phyloP scores from a whole-genome alignment of 768 basidiomycete genomes.

The Boletellus ananiceps region DNA sequence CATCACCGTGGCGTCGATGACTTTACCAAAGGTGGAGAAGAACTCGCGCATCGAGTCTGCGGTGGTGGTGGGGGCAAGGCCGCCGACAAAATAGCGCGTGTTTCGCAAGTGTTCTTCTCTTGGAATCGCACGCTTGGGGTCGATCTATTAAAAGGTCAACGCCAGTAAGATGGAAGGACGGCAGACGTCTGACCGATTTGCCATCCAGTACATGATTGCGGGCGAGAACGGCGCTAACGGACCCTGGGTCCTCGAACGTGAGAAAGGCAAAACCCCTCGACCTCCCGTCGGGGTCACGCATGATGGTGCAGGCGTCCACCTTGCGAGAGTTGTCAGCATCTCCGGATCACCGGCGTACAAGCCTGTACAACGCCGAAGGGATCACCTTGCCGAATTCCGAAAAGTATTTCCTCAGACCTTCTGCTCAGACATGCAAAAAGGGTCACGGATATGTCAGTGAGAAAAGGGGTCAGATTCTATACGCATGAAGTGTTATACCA shows the following conservation, averaged over 20 bases:
- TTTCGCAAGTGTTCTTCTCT: constrained; percentile 73
- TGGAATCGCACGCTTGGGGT: constrained; percentile 84
- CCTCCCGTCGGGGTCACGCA: constrained; percentile 72
- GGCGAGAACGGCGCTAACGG: constrained; percentile 61
- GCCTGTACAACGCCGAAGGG: constrained; percentile 8
- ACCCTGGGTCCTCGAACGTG: constrained; percentile 66
- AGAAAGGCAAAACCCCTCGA: constrained; percentile 84
- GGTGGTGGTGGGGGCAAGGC: constrained; percentile 62
- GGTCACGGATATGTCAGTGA: constrained; percentile 24
- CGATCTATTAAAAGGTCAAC: constrained; percentile 51
- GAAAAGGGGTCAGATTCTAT: constrained; percentile 19
- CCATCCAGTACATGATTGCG: constrained; percentile 72
- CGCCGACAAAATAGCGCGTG: constrained; percentile 80
- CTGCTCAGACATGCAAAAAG: constrained; percentile 34
- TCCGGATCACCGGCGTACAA: not conserved
- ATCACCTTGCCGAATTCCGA: constrained; percentile 71
- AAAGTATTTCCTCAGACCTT: constrained; percentile 68
- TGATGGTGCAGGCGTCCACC: constrained; percentile 80
- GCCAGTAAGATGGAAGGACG: not conserved
- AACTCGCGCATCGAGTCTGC: constrained; percentile 68
- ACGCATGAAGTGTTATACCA: constrained; percentile 47
- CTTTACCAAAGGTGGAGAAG: constrained; percentile 69
- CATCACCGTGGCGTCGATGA: constrained; percentile 85
- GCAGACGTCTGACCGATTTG: constrained; percentile 52
- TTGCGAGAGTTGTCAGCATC: constrained; percentile 28